Conservation (phyloP, 108 stramenopile genomes). For the Halocafeteria seosinensis region DNA sequence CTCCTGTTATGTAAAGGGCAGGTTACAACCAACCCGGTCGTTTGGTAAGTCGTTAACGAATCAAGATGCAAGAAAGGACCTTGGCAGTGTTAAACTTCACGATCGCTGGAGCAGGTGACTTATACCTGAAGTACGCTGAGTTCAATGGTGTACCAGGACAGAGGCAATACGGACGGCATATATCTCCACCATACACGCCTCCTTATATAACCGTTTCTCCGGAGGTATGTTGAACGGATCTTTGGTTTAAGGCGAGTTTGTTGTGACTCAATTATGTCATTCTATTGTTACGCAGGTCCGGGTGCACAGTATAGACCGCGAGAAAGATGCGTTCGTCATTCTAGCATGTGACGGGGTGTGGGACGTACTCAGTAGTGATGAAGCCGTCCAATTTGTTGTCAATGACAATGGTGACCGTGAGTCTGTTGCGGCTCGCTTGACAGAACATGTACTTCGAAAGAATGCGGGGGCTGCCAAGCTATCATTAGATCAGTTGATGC, state of each 20-base stretch:
- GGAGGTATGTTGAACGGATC: constrained; percentile 13
- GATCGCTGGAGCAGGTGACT: too few relatives aligned
- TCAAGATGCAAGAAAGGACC: too few relatives aligned
- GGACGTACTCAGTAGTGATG: constrained; percentile 87
- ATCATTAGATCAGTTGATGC: constrained; percentile 12
- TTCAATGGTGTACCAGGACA: constrained; percentile 24
- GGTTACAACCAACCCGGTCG: constrained; percentile 37
- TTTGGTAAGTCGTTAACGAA: too few relatives aligned
- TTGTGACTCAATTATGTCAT: too few relatives aligned
- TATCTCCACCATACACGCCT: constrained; percentile 40
- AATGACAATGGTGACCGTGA: neutral
- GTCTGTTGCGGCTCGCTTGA: neutral
- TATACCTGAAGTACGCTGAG: constrained; percentile 43
- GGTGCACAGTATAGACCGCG: neutral
- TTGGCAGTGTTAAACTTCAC: too few relatives aligned
- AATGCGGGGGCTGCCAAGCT: constrained; percentile 17
- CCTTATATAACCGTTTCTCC: constrained; percentile 45
- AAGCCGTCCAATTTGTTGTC: constrained; percentile 65
- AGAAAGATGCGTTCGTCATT: constrained; percentile 35
- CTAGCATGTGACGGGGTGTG: constrained; percentile 82
- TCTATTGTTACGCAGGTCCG: too few relatives aligned
- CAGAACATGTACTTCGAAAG: constrained; percentile 13
- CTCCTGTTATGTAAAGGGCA: constrained; percentile 43
- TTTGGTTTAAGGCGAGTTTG: too few relatives aligned
- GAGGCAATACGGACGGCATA: constrained; percentile 14